Evolutionary conservation across 2,329 filamentous ascomycete species (phyloP), one percentile per base, ranked within the genome.

Genomic region (Penicillium sp.): DNA sequence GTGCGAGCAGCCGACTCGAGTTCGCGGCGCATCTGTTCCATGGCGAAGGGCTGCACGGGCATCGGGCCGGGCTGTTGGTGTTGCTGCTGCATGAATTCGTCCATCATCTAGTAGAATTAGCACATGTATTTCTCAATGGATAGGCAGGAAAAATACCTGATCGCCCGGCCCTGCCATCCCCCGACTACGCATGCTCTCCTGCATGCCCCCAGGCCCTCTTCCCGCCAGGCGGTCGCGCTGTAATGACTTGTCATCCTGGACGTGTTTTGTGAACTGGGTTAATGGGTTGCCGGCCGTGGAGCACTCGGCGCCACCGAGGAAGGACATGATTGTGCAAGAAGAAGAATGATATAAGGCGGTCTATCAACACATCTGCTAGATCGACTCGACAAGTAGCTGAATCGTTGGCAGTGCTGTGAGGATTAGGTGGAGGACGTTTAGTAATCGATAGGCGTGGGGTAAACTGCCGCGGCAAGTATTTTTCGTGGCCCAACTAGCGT

Each of bases 251-350:
- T 99, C 94, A 81, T 96, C 91, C 70, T 95, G 90, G 57, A 94
- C 90, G 74, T 97, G 92, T 76, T 99, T 99, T 62, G 92, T 91
- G 74, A 99, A 96, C 80, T 97, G 94, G 71, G 90, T 93, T 67
- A 99, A 86, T 57, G 95, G 94, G 75, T 99, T 99, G 69, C 88
- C 91, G 63, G 90, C 91, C 60, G 94, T 95, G 56, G 93, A 97
- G 82, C 94, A 99, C 79, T 97, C 94, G 66, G 93, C 89, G 66
- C 93, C 92, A 76, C 91, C 90, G 67, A 97, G 83, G 74, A 99
- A 97, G 55, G 93, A 97, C 93, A 99, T 97, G 64, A 60, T 43
- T 18, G 21, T 38, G 4, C 11, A 18, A 16, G 16, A n/a, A 18
- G 18, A 20, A n/a, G 28, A 8, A 2, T 2, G 45, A 53, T 35